Evolutionary conservation across 345 rosid species (phyloP).

Genomic region (Eucalyptus erythrocorys): DNA sequence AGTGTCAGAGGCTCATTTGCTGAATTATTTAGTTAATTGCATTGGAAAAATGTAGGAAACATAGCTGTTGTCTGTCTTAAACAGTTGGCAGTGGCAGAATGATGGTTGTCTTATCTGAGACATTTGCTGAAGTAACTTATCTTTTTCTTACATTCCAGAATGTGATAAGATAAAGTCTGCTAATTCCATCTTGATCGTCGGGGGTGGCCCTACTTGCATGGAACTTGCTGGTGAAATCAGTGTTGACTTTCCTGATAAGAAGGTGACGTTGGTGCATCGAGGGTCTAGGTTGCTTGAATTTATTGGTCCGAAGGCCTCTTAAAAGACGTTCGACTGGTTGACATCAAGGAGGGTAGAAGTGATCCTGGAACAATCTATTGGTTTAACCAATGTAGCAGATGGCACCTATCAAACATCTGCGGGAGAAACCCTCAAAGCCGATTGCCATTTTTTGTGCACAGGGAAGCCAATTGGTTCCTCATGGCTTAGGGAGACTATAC

Average conservation of each 20-base stretch:
- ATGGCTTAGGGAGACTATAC: constrained; percentile 31
- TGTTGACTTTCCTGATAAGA: constrained; percentile 43
- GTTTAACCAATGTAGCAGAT: neutral
- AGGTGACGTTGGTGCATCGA: constrained; percentile 49
- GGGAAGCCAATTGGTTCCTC: constrained; percentile 43
- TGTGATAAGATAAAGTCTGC: constrained; percentile 19
- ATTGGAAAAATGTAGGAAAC: neutral
- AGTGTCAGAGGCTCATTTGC: neutral
- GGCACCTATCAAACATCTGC: constrained; percentile 13
- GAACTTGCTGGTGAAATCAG: constrained; percentile 41
- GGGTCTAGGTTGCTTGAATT: constrained; percentile 58
- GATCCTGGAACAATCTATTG: constrained; percentile 20
- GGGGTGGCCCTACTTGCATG: constrained; percentile 40
- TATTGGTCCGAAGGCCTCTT: constrained; percentile 42
- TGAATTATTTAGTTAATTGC: neutral
- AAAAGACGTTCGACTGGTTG: constrained; percentile 45
- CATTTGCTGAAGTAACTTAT: neutral
- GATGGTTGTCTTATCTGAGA: neutral
- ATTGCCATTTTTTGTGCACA: constrained; percentile 44
- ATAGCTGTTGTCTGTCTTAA: neutral
- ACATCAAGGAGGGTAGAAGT: constrained; percentile 37
- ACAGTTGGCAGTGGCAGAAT: neutral
- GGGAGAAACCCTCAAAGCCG: constrained; percentile 31
- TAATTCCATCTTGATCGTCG: constrained; percentile 16
- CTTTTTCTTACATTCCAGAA: constrained; percentile 1